A percentile compares a stretch with the other conserved stretches of the same genome.
These are phyloP conservation scores for Pseudonitzschia multistriata DNA, from an alignment of 108 stramenopile species.

Conservation along the genomic window DNA sequence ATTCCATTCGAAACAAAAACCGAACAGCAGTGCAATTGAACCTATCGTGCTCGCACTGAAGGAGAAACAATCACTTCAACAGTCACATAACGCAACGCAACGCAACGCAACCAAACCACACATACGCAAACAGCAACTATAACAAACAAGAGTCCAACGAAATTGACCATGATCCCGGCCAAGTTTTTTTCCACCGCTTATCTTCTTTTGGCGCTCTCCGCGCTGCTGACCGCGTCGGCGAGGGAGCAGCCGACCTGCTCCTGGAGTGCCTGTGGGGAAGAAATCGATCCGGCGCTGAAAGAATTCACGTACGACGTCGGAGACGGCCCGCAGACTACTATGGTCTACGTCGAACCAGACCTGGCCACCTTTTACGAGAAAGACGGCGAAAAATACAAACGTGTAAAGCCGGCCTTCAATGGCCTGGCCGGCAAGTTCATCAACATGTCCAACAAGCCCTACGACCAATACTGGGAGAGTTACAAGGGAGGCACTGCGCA, in stretches of 20 bases:
- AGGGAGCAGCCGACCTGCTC: conserved; percentile 23
- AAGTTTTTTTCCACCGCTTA: neutral
- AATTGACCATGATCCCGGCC: neutral
- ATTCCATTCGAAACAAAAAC: too few species aligned
- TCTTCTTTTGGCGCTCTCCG: neutral
- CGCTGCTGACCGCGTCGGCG: neutral
- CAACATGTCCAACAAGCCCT: conserved; percentile 50
- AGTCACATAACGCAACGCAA: too few species aligned
- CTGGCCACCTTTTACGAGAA: conserved; percentile 60
- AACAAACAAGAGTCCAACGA: neutral
- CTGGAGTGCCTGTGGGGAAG: conserved; percentile 2
- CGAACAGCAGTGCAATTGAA: too few species aligned
- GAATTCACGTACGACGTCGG: conserved; percentile 58
- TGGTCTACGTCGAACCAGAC: conserved; percentile 76
- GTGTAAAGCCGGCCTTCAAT: conserved; percentile 43
- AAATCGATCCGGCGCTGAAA: conserved; percentile 37
- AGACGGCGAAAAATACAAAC: conserved; percentile 6
- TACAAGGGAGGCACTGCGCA: conserved; percentile 29
- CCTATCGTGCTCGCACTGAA: too few species aligned
- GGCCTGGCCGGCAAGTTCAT: conserved; percentile 79
- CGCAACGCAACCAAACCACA: too few species aligned
- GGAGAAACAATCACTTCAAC: too few species aligned
- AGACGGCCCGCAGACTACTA: conserved; percentile 45
- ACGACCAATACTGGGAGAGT: conserved; percentile 60
- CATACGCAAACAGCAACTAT: neutral